Base-by-base conservation (phyloP, 106 monocot genomes). In the Narthecium ossifragum region DNA sequence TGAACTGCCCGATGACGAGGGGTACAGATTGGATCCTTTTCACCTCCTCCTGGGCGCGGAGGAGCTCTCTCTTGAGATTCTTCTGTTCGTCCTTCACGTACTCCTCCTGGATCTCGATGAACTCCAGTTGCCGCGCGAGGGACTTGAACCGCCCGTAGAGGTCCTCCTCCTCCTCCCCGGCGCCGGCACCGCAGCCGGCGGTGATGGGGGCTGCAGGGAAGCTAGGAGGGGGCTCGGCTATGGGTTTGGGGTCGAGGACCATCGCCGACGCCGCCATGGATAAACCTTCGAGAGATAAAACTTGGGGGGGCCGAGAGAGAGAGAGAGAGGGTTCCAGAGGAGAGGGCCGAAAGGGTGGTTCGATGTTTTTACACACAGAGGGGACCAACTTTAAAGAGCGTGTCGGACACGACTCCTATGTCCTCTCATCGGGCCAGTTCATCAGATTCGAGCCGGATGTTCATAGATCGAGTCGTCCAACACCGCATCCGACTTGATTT, bases 51-150 rank as follows among this genome's bases (percentile, higher is more conserved):
- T 98, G 98, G 0, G 98, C 91, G 27, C 91, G 80, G 24, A 98
- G 81, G 22, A 77, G 77, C 84, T 98, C 98, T 15, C 98, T 67
- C 78, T 98, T 98, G n/a, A 98, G 96, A 65, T 98, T 98, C 87
- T 91, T 98, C 70, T 77, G 90, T 74, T 98, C 96, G 66, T 98
- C 96, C 75, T 93, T 93, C n/a, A 88, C 85, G 72, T 93, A 93
- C 67, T 93, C 88, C 72, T 93, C 93, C 57, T 93, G 93, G 62
- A 94, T 89, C 57, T 89, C 89, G 64, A 94, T 70, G 80, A 98
- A 98, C 74, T 91, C 91, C 12, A 98, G 70, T 69, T 81, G 80
- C 23, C 98, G 86, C 72, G 84, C 78, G 7, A 87, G 84, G 6
- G 84, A 81, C 46, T 98, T 98, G 70, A 91, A 71, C 41, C 79